phyloP scores from a whole-genome alignment of 2,329 filamentous ascomycete genomes.

The Pseudonectria buxi region DNA sequence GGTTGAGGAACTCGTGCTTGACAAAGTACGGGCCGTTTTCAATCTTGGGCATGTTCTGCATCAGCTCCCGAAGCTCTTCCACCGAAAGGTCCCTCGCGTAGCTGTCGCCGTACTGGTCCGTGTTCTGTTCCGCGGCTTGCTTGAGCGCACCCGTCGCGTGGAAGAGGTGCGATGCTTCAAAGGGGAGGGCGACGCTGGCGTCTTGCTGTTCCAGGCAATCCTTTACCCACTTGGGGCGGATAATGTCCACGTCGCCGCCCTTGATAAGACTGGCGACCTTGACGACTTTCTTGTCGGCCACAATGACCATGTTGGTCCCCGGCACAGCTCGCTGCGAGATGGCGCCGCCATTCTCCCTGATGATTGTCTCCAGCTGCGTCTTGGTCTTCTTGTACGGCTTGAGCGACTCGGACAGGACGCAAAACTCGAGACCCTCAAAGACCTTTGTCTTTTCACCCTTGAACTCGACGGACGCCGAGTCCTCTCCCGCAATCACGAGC shows the following conservation, averaged over 20 bases:
- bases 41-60: slow-evolving; percentile 46
- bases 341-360: slow-evolving; percentile 77
- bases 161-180: slow-evolving; percentile 62
- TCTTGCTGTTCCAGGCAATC: slow-evolving; percentile 64
- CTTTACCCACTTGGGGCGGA: slow-evolving; percentile 74
- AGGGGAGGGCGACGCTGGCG: slow-evolving; percentile 57
- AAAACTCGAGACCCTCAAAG: slow-evolving; percentile 74
- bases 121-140: slow-evolving; percentile 50
- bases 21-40: slow-evolving; percentile 36
- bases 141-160: slow-evolving; percentile 53
- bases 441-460: slow-evolving; percentile 53
- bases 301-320: slow-evolving; percentile 56
- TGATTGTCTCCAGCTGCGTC: slow-evolving; percentile 67
- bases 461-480: slow-evolving; percentile 38
- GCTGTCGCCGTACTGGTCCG: slow-evolving; percentile 77
- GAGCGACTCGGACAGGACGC: slow-evolving; percentile 69
- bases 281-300: slow-evolving; percentile 74
- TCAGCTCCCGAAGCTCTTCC: slow-evolving; percentile 52
- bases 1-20: slow-evolving; percentile 39
- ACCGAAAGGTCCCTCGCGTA: slow-evolving; percentile 64
- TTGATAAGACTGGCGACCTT: slow-evolving; percentile 82
- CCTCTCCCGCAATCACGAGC: slow-evolving; percentile 64
- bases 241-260: slow-evolving; percentile 60
- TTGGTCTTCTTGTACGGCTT: slow-evolving; percentile 69
- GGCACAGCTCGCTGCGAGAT: slow-evolving; percentile 68